A percentile compares a stretch with the other conserved stretches of the same genome.
These are phyloP conservation scores for Acer negundo DNA, from an alignment of 345 rosid species.

Conservation along the genomic window DNA sequence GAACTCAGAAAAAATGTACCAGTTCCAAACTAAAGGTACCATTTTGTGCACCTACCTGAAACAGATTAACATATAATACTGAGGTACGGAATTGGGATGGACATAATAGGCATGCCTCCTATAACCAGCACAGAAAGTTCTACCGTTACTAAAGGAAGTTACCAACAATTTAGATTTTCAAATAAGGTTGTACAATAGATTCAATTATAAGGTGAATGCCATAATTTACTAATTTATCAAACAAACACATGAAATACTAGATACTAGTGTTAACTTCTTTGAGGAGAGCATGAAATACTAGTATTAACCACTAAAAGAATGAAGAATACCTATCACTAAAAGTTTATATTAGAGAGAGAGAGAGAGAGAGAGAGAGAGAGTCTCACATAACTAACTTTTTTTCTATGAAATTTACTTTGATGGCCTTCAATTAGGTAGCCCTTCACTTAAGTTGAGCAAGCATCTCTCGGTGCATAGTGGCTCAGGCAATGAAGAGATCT, in stretches of 20 bases:
- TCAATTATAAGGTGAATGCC: neutral
- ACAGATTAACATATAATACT: conserved; percentile 32
- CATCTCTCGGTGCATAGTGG: neutral
- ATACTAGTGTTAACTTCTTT: no score
- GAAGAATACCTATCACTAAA: neutral
- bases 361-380: no score
- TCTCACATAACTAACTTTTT: neutral
- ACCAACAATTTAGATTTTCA: conserved; percentile 7
- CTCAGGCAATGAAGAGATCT: neutral
- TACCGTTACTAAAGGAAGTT: neutral
- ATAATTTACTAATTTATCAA: neutral
- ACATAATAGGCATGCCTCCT: conserved; percentile 5
- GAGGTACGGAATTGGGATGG: conserved; percentile 13
- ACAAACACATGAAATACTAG: neutral
- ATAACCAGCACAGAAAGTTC: conserved; percentile 4
- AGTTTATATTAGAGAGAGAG: no score
- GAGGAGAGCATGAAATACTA: neutral
- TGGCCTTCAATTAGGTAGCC: neutral
- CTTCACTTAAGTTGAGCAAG: neutral
- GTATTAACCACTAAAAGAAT: neutral
- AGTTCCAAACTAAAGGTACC: conserved; percentile 45
- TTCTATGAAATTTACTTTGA: neutral
- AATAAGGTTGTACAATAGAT: neutral
- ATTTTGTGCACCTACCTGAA: conserved; percentile 44
- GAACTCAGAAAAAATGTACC: conserved; percentile 34